Evolutionary conservation across 208 protist genomes (phyloP).

Genomic region (Willaertia magna): DNA sequence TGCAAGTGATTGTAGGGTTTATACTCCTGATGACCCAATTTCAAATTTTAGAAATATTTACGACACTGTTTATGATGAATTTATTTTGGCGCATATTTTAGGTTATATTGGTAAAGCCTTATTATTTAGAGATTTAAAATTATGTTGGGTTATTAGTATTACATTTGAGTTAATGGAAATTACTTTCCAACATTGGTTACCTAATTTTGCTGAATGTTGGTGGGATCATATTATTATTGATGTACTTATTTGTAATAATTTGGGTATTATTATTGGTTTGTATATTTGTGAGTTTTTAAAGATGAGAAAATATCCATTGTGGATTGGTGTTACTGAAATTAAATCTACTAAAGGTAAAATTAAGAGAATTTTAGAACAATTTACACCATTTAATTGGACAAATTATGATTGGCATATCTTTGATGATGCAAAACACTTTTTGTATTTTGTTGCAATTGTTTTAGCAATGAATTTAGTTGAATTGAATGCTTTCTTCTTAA

Average conservation of each 20-base stretch:
- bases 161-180: slow-evolving; percentile 86
- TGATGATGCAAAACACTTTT: slow-evolving; percentile 28
- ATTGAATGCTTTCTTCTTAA: slow-evolving; percentile 87
- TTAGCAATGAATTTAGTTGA: slow-evolving; percentile 41
- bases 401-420: slow-evolving; percentile 39
- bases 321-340: slow-evolving; percentile 17
- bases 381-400: slow-evolving; percentile 29
- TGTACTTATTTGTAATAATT: slow-evolving; percentile 80
- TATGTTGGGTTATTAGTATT: slow-evolving; percentile 63
- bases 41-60: slow-evolving; percentile 48
- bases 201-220: slow-evolving; percentile 95
- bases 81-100: slow-evolving; percentile 78
- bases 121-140: slow-evolving; percentile 71
- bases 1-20: slow-evolving; percentile 77
- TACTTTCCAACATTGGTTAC: slow-evolving; percentile 78
- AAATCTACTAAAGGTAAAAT: neutral
- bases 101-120: slow-evolving; percentile 84
- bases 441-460: slow-evolving; percentile 27
- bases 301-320: slow-evolving; percentile 24
- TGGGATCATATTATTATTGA: slow-evolving; percentile 91
- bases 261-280: slow-evolving; percentile 75
- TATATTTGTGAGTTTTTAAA: slow-evolving; percentile 35
- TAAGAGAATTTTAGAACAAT: slow-evolving; percentile 24
- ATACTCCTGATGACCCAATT: slow-evolving; percentile 51
- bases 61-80: slow-evolving; percentile 70